These are phyloP conservation scores for Trichoderma cornu-damae DNA, from an alignment of 2,329 filamentous ascomycete species.

Conservation along the genomic window DNA sequence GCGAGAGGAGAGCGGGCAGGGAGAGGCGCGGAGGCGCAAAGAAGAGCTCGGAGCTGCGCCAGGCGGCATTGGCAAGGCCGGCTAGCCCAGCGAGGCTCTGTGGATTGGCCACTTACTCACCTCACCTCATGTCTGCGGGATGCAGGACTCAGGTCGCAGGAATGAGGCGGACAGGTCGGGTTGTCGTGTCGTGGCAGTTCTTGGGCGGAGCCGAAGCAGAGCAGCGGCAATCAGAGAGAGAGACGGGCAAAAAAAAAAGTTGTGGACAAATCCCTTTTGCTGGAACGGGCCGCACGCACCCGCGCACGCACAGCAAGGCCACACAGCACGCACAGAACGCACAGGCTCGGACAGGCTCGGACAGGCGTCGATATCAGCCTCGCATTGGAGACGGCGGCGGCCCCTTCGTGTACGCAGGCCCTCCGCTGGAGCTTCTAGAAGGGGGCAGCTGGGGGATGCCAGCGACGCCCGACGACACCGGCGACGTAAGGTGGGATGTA, in stretches of 20 bases:
- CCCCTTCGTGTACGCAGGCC: neutral
- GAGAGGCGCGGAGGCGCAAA: constrained; percentile 14
- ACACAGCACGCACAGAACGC: neutral
- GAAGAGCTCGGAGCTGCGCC: constrained; percentile 15
- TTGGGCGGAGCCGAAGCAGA: constrained; percentile 13
- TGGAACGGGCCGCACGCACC: constrained; percentile 2
- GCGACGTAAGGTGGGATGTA: constrained; percentile 1
- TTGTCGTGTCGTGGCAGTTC: constrained; percentile 11
- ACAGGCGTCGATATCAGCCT: constrained; percentile 14
- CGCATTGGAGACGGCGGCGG: constrained; percentile 8
- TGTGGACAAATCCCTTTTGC: constrained; percentile 2
- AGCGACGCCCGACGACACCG: neutral
- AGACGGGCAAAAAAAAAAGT: no score
- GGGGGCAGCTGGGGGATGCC: constrained; percentile 9
- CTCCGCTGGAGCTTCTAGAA: constrained; percentile 14
- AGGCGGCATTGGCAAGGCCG: constrained; percentile 1
- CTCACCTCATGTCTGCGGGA: constrained; percentile 19
- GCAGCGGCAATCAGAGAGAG: neutral
- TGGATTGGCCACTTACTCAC: constrained; percentile 6
- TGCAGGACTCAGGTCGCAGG: constrained; percentile 1
- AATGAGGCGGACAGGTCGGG: constrained; percentile 1
- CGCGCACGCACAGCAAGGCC: neutral
- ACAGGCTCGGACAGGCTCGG: neutral
- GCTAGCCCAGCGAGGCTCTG: neutral
- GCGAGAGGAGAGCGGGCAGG: neutral